Base-by-base conservation (phyloP, 1,139 yeast species). In the Lodderomyces orthopsilosis region DNA sequence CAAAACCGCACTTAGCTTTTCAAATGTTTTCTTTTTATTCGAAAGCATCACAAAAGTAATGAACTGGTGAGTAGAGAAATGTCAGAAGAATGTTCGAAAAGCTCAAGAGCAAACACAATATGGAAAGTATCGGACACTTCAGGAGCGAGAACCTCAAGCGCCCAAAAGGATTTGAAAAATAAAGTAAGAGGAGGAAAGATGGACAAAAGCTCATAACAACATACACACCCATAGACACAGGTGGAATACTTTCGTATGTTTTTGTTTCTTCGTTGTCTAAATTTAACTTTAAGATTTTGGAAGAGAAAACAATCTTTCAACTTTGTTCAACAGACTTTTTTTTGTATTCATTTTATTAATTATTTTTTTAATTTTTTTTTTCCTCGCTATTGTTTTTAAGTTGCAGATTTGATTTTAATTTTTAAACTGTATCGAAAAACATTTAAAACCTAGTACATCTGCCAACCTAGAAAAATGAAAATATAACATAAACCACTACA, bases 321-420 rank as follows among this genome's bases (percentile, higher is more conserved):
- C n/a, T 27, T 27, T 27, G 32, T 27, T 27, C 32, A 27, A n/a
- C 32, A 27, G n/a, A 27, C 6, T 13, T n/a, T 27, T 13, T 27
- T 27, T 13, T n/a, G 10, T 2, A 13, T 5, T 27, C 15, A 8
- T 30, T 7, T n/a, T 28, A 6, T 6, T 13, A n/a, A n/a, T n/a
- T n/a, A n/a, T 28, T 28, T 28, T 13, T 28, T 14, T 28, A 3
- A 17, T 17, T 30, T 30, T 30, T 30, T 30, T 14, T 15, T 30
- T 30, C 12, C 34, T 30, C 34, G 34, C 34, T 30, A 30, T 30
- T 30, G 34, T 30, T 30, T 15, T 30, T 4, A 30, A 30, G 34
- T 15, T 15, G 34, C 34, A 30, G 34, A 30, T 30, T 30, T 30
- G 19, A 15, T 30, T 30, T 17, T 15, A 6, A n/a, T n/a, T n/a